Conservation (phyloP, 495 filamentous ascomycete species). For the Podospora pseudocomata region DNA sequence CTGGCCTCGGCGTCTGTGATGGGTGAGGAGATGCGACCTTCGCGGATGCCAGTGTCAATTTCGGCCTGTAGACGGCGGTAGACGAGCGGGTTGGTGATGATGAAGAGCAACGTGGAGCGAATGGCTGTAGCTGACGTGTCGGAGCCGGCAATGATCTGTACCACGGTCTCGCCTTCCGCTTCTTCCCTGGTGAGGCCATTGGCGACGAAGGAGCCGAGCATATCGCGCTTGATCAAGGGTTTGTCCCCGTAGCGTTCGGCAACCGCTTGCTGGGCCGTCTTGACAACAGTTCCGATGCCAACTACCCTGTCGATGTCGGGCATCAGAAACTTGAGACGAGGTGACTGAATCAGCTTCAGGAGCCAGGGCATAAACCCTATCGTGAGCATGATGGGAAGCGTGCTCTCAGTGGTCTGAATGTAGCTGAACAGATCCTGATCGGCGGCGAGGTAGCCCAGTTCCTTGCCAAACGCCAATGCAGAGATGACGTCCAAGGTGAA, state of each 20-base stretch:
- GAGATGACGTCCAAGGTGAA: conserved; percentile 65
- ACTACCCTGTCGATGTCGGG: conserved; percentile 53
- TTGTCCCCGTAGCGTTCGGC: conserved; percentile 32
- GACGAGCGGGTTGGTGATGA: conserved; percentile 61
- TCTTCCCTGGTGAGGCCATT: conserved; percentile 33
- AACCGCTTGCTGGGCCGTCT: conserved; percentile 29
- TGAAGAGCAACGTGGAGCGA: conserved; percentile 75
- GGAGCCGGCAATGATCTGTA: conserved; percentile 60
- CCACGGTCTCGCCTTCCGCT: conserved; percentile 30
- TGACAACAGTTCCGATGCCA: conserved; percentile 35
- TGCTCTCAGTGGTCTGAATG: neutral
- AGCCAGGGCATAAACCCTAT: conserved; percentile 9
- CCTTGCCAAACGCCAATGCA: conserved; percentile 58
- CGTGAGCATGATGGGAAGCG: conserved; percentile 25
- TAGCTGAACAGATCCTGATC: conserved; percentile 54
- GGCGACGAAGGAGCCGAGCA: conserved; percentile 39
- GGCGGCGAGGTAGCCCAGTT: conserved; percentile 58
- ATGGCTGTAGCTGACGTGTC: conserved; percentile 83
- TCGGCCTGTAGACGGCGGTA: conserved; percentile 63
- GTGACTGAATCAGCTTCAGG: neutral
- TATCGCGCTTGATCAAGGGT: conserved; percentile 26
- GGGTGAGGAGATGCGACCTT: conserved; percentile 47
- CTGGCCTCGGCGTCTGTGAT: conserved; percentile 41
- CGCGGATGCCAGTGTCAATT: conserved; percentile 48
- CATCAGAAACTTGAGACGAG: conserved; percentile 42